Base-by-base conservation (phyloP, 2,329 filamentous ascomycete species). In the Xylogone sp. region DNA sequence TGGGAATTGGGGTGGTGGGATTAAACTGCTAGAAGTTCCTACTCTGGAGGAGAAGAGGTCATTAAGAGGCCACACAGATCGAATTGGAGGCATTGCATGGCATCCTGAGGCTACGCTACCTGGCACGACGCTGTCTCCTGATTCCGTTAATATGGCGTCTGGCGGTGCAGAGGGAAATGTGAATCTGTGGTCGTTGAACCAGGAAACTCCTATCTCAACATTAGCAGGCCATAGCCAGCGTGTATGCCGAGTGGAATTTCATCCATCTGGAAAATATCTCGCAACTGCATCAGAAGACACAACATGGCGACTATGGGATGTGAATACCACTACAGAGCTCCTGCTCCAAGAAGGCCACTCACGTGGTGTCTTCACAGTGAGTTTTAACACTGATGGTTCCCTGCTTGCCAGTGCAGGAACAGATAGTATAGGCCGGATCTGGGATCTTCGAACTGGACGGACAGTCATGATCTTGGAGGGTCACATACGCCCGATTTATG, bases 241-340 rank as follows among this genome's bases (percentile, higher is more conserved):
- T 55, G 91, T 99, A 8, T 96, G 91, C 62, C 84, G 93, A 51
- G 87, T 96, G 12, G 94, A 96, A 53, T 96, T 97, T 64, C 94
- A 99, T 60, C 94, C 94, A 0, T 96, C 90, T 0, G 93, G 93
- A 3, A 81, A 81, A 55, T 97, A 93, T 64, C 76, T 97, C 5
- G 94, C 93, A 4, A 96, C 92, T 1, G 94, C 94, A 6, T 96
- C 91, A 0, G 94, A 94, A 63, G 94, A 99, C 66, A 96, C 91
- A 2, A 96, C 94, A 0, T 99, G 94, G 94, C 84, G 93, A 43
- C 75, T 99, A 29, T 99, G 94, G 93, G 93, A 97, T 66, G 83
- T 97, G 1, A 85, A 90, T 59, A 94, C 87, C 0, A 89, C 84
- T 0, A 86, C 86, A 2, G 92, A 97, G 65, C 72, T 97, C 1